Evolutionary conservation across 176 grass and related monocot species (phyloP).

Genomic region (Secale cereale): DNA sequence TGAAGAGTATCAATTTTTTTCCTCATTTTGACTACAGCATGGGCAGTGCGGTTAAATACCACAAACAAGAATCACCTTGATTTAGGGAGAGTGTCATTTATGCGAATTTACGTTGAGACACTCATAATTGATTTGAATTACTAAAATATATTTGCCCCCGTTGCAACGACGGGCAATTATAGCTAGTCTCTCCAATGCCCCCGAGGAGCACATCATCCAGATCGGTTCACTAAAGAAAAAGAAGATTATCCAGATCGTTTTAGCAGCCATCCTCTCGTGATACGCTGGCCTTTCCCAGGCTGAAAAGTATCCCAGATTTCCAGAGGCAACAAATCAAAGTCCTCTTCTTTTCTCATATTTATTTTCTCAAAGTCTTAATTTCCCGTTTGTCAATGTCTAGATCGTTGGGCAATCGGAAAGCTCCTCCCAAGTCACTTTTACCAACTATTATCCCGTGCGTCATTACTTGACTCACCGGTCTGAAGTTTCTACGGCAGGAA

Average conservation of each 20-base stretch:
- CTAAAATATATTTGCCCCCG: no score
- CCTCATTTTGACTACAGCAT: no score
- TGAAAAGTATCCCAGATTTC: not conserved
- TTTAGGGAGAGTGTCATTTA: no score
- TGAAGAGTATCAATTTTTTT: no score
- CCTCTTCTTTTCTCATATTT: not conserved
- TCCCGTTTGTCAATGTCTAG: slow-evolving; percentile 2
- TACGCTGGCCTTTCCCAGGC: not conserved
- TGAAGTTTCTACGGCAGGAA: not conserved
- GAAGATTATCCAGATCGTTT: no score
- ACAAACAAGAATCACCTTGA: no score
- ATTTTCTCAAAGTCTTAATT: not conserved
- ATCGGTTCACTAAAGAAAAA: no score
- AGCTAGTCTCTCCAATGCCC: no score
- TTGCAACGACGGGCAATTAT: no score
- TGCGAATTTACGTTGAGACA: no score
- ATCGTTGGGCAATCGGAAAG: slow-evolving; percentile 7
- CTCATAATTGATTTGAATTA: no score
- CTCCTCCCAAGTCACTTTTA: not conserved
- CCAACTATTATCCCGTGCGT: not conserved
- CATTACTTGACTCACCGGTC: not conserved
- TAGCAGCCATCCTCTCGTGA: not conserved
- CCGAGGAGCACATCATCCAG: not conserved
- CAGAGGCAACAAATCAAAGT: slow-evolving; percentile 18
- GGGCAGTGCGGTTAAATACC: no score